Conservation (phyloP, 116 monocot species). For the Phalaenopsis hybrid region DNA sequence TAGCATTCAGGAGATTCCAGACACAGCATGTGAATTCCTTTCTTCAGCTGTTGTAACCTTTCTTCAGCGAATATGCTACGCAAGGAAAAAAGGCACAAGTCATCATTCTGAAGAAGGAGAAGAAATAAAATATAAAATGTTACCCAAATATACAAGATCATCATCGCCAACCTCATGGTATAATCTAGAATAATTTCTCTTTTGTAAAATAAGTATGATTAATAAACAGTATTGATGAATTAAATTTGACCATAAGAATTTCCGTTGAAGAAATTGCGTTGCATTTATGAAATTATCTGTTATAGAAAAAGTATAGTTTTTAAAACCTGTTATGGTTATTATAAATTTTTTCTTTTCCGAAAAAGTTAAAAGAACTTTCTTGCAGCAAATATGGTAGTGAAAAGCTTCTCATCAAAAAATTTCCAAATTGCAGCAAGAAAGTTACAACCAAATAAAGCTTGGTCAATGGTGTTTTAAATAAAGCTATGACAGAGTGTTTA, state of each 20-base stretch:
- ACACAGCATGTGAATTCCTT: slow-evolving; percentile 66
- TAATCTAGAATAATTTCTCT: background rate
- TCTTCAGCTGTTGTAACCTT: slow-evolving; percentile 58
- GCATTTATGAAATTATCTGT: no score
- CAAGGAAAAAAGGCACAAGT: background rate
- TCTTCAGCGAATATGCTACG: slow-evolving; percentile 93
- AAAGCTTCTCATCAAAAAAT: no score
- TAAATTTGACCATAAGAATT: background rate
- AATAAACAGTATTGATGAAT: background rate
- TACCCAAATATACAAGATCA: background rate
- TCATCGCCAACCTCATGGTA: background rate
- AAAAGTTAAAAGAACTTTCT: no score
- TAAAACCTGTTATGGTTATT: no score
- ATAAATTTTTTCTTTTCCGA: no score
- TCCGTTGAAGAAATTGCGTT: background rate
- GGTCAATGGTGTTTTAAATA: no score
- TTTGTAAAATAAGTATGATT: background rate
- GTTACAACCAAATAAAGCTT: no score
- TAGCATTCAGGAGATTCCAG: slow-evolving; percentile 31
- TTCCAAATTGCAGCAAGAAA: no score
- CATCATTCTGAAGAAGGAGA: background rate
- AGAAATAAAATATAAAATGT: background rate
- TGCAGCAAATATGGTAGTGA: no score
- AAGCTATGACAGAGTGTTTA: no score
- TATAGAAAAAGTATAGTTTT: no score